Evolutionary conservation across 78 protist species (phyloP).

Genomic region (Dictyostelium citrinum): DNA sequence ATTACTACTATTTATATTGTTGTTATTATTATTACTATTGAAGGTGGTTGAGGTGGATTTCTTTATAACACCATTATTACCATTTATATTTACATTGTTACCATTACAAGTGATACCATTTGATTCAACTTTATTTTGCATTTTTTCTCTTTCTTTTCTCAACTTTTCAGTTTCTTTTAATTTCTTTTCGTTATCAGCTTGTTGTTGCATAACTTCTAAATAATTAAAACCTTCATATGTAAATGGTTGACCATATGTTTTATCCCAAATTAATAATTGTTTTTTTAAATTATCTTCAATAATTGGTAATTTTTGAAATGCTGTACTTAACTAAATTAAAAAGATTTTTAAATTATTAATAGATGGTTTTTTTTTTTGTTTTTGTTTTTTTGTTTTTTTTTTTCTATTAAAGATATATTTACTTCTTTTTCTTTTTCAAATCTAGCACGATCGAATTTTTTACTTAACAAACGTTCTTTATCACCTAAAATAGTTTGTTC

Average conservation of each 20-base stretch:
- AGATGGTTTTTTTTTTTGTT: too few species aligned
- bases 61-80: background rate
- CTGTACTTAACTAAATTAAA: background rate
- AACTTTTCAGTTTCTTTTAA: constrained; percentile 30
- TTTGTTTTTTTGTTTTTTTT: background rate
- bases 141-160: constrained; percentile 27
- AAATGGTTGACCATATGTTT: constrained; percentile 23
- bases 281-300: constrained; percentile 56
- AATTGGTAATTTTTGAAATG: constrained; percentile 25
- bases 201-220: constrained; percentile 59
- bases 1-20: background rate
- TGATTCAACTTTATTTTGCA: background rate
- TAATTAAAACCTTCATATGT: constrained; percentile 52
- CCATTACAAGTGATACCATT: background rate
- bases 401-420: background rate
- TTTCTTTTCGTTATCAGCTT: constrained; percentile 23
- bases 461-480: constrained; percentile 50
- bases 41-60: background rate
- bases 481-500: constrained; percentile 71
- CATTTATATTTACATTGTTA: background rate
- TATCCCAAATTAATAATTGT: constrained; percentile 32
- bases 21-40: background rate
- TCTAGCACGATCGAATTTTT: constrained; percentile 64
- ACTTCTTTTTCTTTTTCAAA: constrained; percentile 54
- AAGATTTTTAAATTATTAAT: background rate